Conservation (phyloP, 192 early-diverging fungal species). For the Neocallimastix lanati region DNA sequence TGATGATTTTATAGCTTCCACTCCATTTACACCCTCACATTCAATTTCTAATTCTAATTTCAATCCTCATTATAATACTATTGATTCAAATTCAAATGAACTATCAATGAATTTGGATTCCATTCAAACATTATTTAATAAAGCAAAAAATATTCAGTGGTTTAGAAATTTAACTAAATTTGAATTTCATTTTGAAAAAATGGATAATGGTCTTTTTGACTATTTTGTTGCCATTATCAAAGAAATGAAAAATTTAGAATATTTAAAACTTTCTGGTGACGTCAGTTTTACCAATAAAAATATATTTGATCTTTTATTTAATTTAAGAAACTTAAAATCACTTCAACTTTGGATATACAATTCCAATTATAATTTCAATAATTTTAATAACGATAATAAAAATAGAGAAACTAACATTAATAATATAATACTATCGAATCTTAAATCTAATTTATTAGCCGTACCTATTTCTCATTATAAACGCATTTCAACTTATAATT, state of each 20-base stretch:
- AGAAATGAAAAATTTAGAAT: not conserved
- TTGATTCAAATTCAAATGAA: not conserved
- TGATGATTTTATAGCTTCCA: not conserved
- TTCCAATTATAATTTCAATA: not conserved
- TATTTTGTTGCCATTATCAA: not conserved
- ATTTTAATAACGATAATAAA: not conserved
- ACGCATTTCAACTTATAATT: too few species aligned
- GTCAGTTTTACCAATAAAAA: not conserved
- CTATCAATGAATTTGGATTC: not conserved
- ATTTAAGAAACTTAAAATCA: not conserved
- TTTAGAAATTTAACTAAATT: not conserved
- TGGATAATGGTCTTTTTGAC: not conserved
- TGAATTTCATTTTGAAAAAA: not conserved
- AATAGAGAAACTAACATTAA: not conserved
- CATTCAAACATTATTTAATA: not conserved
- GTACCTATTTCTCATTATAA: not conserved
- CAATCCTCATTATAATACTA: too few species aligned
- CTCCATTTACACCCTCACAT: not conserved
- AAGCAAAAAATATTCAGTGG: not conserved
- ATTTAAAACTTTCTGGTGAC: not conserved
- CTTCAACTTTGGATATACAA: not conserved
- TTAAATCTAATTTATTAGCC: not conserved
- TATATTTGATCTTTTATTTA: not conserved
- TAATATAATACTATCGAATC: not conserved
- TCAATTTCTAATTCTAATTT: too few species aligned